phyloP scores from a whole-genome alignment of 108 stramenopile species.

The Ochromonas danica region DNA sequence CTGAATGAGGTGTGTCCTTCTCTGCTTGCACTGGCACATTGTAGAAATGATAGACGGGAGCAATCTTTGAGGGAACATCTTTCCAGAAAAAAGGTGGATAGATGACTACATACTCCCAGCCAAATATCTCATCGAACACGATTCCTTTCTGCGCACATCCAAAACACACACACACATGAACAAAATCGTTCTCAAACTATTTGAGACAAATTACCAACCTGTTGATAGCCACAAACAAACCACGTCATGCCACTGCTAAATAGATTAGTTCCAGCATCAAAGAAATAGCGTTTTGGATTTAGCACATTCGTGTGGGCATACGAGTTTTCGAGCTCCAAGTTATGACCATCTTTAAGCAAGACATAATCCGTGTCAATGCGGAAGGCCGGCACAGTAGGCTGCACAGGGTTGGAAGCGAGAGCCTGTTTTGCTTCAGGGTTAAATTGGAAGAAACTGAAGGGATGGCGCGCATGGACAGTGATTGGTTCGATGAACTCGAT shows the following conservation, averaged over 20 bases:
- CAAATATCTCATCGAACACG: too few relatives aligned
- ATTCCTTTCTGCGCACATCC: too few relatives aligned
- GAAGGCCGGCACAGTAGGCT: background rate
- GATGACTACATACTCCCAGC: conserved; percentile 18
- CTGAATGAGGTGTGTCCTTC: background rate
- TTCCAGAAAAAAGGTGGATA: conserved; percentile 1
- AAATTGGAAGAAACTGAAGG: background rate
- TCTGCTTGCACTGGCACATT: background rate
- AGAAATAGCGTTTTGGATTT: background rate
- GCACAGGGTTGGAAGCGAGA: background rate
- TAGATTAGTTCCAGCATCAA: background rate
- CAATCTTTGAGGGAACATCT: background rate
- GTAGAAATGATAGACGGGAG: conserved; percentile 3
- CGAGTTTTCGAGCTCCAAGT: background rate
- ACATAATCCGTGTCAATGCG: background rate
- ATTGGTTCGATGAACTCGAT: conserved; percentile 27
- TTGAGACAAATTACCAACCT: background rate
- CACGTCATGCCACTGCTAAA: background rate
- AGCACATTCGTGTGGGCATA: background rate
- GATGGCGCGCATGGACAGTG: conserved; percentile 25
- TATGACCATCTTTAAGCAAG: background rate
- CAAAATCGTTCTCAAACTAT: too few relatives aligned
- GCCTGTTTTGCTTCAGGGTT: background rate
- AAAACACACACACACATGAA: background rate
- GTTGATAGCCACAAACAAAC: background rate